A percentile compares a stretch with the other conserved stretches of the same genome.
Evolutionary conservation across 1,284 basidiomycete genomes (phyloP).

Genomic region (Rhodotorula sp.): DNA sequence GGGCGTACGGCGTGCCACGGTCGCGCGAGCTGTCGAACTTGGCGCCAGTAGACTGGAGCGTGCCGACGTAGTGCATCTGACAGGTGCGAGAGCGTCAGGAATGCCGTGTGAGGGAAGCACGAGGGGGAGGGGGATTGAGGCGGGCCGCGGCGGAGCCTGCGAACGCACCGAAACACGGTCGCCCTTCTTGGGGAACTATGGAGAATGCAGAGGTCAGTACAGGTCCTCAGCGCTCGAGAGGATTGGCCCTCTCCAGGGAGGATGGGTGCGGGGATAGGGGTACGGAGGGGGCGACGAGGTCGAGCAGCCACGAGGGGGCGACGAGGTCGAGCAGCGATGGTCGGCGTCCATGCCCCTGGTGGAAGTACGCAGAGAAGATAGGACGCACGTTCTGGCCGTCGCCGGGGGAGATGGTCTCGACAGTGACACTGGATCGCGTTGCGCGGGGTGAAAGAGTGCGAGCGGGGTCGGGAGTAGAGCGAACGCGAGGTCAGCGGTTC

Average conservation of each 20-base stretch:
- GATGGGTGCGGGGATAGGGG: no score
- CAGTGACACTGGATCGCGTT: constrained; percentile 45
- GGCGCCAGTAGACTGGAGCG: constrained; percentile 25
- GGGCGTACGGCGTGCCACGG: constrained; percentile 47
- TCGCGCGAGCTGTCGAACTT: constrained; percentile 51
- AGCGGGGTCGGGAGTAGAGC: no score
- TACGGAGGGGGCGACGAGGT: no score
- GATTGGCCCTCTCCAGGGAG: no score
- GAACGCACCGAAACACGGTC: constrained; percentile 17
- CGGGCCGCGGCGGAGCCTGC: not conserved
- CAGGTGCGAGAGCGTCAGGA: no score
- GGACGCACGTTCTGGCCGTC: constrained; percentile 49
- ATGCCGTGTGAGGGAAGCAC: not conserved
- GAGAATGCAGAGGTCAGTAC: not conserved
- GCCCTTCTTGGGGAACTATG: constrained; percentile 38
- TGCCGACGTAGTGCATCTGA: constrained; percentile 15
- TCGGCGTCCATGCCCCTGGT: no score
- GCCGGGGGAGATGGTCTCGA: constrained; percentile 49
- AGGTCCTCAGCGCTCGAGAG: no score
- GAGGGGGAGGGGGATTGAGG: not conserved
- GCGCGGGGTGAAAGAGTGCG: no score
- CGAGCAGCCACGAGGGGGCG: no score
- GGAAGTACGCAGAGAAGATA: constrained; percentile 36
- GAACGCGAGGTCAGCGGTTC: not conserved
- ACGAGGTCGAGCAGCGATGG: no score